phyloP scores from a whole-genome alignment of 1,284 basidiomycete genomes.

The Xerocomus amazonicus region DNA sequence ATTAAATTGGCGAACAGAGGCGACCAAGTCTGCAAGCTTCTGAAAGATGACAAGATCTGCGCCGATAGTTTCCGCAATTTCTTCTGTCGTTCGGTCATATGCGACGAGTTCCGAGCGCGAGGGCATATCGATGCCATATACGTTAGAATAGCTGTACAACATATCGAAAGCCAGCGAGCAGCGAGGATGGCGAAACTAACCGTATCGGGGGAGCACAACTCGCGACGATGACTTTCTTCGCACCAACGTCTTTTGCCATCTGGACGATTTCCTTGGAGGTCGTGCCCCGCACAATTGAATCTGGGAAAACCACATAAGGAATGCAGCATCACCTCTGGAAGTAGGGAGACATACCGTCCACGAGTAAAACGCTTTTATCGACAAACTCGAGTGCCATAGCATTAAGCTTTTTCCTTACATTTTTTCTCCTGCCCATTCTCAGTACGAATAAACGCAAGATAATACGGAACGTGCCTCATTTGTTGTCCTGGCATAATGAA shows the following conservation, averaged over 20 bases:
- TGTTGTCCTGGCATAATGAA: constrained; percentile 99
- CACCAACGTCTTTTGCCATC: constrained; percentile 99
- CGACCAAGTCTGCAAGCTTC: constrained; percentile 85
- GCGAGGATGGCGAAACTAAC: constrained; percentile 32
- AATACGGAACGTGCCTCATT: constrained; percentile 54
- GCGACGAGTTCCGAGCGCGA: constrained; percentile 93
- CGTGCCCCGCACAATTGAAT: constrained; percentile 98
- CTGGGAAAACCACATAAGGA: constrained; percentile 37
- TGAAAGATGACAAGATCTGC: constrained; percentile 98
- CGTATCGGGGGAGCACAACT: constrained; percentile 97
- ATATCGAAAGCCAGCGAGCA: constrained; percentile 2
- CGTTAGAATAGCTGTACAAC: constrained; percentile 75
- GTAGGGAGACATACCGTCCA: constrained; percentile 68
- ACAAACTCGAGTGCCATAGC: constrained; percentile 99
- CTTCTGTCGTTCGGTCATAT: constrained; percentile 70
- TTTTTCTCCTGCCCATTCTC: constrained; percentile 68
- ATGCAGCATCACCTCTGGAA: neutral
- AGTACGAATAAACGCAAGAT: neutral
- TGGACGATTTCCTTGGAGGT: constrained; percentile 99
- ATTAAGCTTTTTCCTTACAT: constrained; percentile 94
- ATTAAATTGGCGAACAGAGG: constrained; percentile 89
- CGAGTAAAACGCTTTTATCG: constrained; percentile 90
- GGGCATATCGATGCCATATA: constrained; percentile 99
- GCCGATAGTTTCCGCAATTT: constrained; percentile 84
- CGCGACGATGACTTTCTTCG: constrained; percentile 95